Evolutionary conservation across 2,329 filamentous ascomycete genomes (phyloP), one percentile per base, ranked within the genome.

Genomic region (Botrytis fragariae): DNA sequence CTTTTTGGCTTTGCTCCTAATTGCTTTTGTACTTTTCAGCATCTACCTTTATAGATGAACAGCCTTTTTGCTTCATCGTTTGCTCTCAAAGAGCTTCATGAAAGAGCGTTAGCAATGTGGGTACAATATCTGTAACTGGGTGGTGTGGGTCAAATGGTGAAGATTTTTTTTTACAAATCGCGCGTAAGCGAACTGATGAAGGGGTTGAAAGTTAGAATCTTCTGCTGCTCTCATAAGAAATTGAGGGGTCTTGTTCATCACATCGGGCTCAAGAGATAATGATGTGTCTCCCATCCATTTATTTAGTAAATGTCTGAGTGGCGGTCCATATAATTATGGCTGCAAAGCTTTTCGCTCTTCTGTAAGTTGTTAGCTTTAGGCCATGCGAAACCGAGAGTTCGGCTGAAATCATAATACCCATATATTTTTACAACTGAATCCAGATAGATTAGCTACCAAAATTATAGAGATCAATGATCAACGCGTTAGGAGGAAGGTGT

Each of bases 101-200:
- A n/a, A 39, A 35, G 14, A 62, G 22, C n/a, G 5, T 14, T n/a
- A 14, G 22, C 35, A 42, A 10, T n/a, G 37, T 29, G 60, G 37
- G 35, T 62, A 39, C 16, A 9, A 1, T 10, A 42, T 42, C 14
- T 32, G 18, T 12, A 44, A n/a, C 20, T n/a, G 37, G 61, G 39
- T 37, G 18, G 39, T 32, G 62, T 65, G 62, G 62, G 29, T 35
- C 62, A 48, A 18, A 16, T 42, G n/a, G 18, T 57, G 35, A 57
- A 68, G 25, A 22, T 9, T 57, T 51, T 57, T 57, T 39, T 51
- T 32, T 42, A 37, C 65, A 54, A 68, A 42, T 25, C 32, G 35
- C 57, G 16, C 18, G 18, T 68, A 68, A 68, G 65, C 65, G 65
- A 68, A 18, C 6, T 14, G n/a, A 42, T 57, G 25, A 68, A 68